These are phyloP conservation scores for Colletotrichum paranaense DNA, from an alignment of 2,329 filamentous ascomycete species.

Conservation along the genomic window DNA sequence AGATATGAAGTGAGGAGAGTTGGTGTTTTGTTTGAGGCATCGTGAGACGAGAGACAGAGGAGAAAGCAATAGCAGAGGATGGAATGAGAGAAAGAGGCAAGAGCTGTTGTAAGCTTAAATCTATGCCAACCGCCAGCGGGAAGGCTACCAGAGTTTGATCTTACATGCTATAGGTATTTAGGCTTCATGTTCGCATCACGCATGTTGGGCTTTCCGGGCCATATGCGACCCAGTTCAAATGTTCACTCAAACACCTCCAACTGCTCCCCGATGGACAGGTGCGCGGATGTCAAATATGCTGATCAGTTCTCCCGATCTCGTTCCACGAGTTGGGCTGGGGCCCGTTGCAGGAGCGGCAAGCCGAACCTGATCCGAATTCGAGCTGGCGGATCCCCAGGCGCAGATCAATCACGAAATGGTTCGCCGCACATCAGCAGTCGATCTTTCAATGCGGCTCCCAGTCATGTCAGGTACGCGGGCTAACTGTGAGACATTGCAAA, in stretches of 20 bases:
- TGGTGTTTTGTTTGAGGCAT: neutral
- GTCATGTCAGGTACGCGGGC: neutral
- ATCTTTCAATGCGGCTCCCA: constrained; percentile 7
- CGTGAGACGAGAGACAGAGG: neutral
- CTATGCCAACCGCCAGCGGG: neutral
- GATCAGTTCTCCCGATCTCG: neutral
- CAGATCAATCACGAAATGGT: constrained; percentile 14
- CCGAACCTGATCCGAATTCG: neutral
- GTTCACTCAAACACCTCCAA: neutral
- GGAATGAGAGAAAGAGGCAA: neutral
- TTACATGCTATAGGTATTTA: neutral
- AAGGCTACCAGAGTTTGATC: neutral
- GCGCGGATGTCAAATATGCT: neutral
- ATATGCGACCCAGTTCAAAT: neutral
- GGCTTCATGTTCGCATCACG: neutral
- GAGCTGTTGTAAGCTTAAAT: constrained; percentile 1
- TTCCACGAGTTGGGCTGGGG: neutral
- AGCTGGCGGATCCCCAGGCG: constrained; percentile 12
- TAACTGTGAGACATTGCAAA: neutral
- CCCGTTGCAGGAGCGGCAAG: neutral
- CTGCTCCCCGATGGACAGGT: neutral
- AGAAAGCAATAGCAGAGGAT: neutral
- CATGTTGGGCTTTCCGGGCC: neutral
- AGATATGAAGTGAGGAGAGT: neutral
- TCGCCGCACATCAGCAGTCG: constrained; percentile 1